Percentiles rank a stretch among this genome's conserved stretches.
These are phyloP conservation scores for Cercophora samala DNA, from an alignment of 495 filamentous ascomycete genomes.

Conservation along the genomic window DNA sequence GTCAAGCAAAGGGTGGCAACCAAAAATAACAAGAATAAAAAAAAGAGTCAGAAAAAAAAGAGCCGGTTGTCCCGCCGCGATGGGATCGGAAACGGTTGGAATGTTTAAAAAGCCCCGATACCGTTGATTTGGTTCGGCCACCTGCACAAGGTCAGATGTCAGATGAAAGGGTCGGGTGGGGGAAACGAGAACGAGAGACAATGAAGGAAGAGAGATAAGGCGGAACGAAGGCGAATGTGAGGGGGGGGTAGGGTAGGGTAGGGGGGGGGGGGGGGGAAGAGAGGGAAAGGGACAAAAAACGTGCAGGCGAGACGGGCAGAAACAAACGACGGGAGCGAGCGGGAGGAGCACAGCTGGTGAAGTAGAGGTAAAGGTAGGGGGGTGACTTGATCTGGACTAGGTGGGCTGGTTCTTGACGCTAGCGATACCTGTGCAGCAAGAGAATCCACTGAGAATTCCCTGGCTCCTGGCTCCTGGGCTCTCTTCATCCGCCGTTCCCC, in stretches of 20 bases:
- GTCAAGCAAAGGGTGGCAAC: not conserved
- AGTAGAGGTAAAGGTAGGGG: not conserved
- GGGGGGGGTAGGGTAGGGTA: no score
- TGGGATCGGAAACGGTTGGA: not conserved
- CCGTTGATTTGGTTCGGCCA: not conserved
- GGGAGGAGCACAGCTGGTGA: not conserved
- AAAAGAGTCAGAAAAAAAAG: not conserved
- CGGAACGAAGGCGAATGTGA: not conserved
- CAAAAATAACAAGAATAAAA: conserved; percentile 4
- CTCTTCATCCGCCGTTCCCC: not conserved
- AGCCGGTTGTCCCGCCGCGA: not conserved
- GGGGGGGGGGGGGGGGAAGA: not conserved
- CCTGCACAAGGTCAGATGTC: not conserved
- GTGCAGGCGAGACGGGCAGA: conserved; percentile 2
- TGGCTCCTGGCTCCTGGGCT: not conserved
- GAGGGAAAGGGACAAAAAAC: not conserved
- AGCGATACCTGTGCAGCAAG: conserved; percentile 6
- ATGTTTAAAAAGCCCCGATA: not conserved
- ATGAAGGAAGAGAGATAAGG: not conserved
- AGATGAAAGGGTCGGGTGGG: not conserved
- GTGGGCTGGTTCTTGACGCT: not conserved
- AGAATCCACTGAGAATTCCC: not conserved
- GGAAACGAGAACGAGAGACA: not conserved
- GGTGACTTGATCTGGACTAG: not conserved
- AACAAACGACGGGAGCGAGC: not conserved